Evolutionary conservation across 441 rosid species (phyloP), one percentile per base, ranked within the genome.

Genomic region (Brassica balearica): DNA sequence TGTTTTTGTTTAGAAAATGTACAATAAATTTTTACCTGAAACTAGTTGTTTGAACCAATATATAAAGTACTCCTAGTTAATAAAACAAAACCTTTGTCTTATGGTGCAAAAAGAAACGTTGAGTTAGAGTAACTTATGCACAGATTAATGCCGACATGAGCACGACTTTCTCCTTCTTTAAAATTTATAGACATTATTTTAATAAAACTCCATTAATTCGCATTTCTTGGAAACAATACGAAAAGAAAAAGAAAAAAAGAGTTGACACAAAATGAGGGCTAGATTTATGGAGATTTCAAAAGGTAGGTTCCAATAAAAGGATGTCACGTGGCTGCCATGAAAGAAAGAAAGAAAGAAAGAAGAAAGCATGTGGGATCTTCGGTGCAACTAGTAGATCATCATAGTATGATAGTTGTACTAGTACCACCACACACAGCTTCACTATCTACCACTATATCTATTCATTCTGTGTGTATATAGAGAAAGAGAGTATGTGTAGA

Each of bases 271-370:
- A 27, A 25, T 32, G 58, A 51, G 7, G 51, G 61, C 46, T 58
- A 58, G 72, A 73, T 25, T 41, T 20, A 58, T 19, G n/a, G 55
- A 25, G 69, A 65, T 5, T 2, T 7, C 48, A 34, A 60, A 73
- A 85, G 82, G 69, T 75, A 82, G 84, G 6, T 65, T 73, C 38
- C 53, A 46, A 38, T 43, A 43, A 43, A 46, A 46, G 43, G 68
- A 41, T 41, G 72, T 77, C 85, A 86, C 87, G 92, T 90, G 87
- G 84, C 80, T 25, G 10, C 68, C 87, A 81, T 84, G 85, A 80
- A 36, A 68, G 72, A 73, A 48, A 72, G 8, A 65, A 17, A 17
- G 85, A 80, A 36, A 68, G 72, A 73, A 65, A 59, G 56, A 53
- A 55, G 60, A 58, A 58, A 58, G 62, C 62, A 58, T 58, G 62